These are phyloP conservation scores for Plantago lanceolata DNA, from an alignment of 305 asterid genomes.

Conservation along the genomic window DNA sequence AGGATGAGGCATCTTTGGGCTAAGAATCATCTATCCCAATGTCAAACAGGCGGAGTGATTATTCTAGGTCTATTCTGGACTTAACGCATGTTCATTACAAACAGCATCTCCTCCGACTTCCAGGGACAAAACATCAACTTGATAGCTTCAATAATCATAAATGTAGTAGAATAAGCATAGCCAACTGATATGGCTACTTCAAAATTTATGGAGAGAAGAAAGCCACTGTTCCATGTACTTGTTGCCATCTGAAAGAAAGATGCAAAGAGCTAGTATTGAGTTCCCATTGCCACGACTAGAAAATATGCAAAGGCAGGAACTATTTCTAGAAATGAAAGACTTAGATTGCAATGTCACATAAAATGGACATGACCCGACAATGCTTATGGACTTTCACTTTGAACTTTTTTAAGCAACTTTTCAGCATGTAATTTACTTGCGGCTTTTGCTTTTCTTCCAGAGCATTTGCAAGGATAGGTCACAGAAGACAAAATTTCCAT, in stretches of 20 bases:
- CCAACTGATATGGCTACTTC: slow-evolving; percentile 30
- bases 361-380: no score
- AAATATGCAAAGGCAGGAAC: neutral
- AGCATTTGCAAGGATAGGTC: no score
- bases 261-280: slow-evolving; percentile 2
- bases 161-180: neutral
- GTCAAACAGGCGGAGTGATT: neutral
- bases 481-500: no score
- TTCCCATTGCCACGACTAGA: neutral
- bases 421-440: neutral
- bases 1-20: slow-evolving; percentile 16
- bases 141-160: slow-evolving; percentile 17
- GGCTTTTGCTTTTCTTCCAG: neutral
- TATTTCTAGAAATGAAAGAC: neutral
- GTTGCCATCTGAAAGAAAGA: slow-evolving; percentile 28
- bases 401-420: neutral
- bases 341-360: neutral
- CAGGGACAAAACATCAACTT: slow-evolving; percentile 12
- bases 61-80: neutral
- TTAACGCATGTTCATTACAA: slow-evolving; percentile 12
- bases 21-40: slow-evolving; percentile 5
- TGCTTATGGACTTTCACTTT: neutral
- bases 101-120: slow-evolving; percentile 19
- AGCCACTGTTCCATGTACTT: slow-evolving; percentile 69
- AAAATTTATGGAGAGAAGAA: slow-evolving; percentile 54